phyloP scores from a whole-genome alignment of 73 alveolate species.

The Uronychia setigera region DNA sequence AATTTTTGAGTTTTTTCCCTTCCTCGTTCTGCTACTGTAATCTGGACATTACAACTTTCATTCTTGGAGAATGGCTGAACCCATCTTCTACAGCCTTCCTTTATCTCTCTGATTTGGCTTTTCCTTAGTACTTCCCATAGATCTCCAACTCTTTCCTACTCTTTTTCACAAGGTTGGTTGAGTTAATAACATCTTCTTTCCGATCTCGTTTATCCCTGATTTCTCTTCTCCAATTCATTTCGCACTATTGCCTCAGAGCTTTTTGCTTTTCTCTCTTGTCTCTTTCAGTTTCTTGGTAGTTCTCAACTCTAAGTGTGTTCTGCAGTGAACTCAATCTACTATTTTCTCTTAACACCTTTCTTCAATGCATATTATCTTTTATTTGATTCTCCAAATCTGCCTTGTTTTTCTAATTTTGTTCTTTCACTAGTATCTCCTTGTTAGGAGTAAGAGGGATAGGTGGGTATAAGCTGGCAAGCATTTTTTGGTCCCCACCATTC shows the following conservation, averaged over 20 bases:
- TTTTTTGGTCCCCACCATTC: not conserved
- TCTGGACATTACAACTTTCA: too few relatives aligned
- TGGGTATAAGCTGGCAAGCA: not conserved
- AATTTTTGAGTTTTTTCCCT: too few relatives aligned
- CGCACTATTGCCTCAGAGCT: not conserved
- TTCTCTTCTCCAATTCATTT: not conserved
- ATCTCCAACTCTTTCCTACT: too few relatives aligned
- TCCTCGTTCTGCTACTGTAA: too few relatives aligned
- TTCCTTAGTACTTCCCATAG: too few relatives aligned
- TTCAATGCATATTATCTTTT: not conserved
- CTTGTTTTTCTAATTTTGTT: not conserved
- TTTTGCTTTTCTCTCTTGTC: not conserved
- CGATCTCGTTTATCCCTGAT: not conserved
- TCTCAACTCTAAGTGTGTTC: not conserved
- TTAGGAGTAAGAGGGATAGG: not conserved
- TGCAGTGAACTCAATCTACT: not conserved
- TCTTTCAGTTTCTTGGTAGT: not conserved
- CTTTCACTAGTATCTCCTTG: not conserved
- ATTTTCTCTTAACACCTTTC: not conserved
- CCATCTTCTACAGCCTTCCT: too few relatives aligned
- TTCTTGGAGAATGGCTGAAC: too few relatives aligned
- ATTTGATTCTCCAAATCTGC: not conserved
- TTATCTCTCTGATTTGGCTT: too few relatives aligned
- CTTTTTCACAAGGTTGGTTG: too few relatives aligned
- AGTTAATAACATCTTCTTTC: too few relatives aligned